Evolutionary conservation across 2,329 filamentous ascomycete genomes (phyloP).

Genomic region (Alternaria longipes): DNA sequence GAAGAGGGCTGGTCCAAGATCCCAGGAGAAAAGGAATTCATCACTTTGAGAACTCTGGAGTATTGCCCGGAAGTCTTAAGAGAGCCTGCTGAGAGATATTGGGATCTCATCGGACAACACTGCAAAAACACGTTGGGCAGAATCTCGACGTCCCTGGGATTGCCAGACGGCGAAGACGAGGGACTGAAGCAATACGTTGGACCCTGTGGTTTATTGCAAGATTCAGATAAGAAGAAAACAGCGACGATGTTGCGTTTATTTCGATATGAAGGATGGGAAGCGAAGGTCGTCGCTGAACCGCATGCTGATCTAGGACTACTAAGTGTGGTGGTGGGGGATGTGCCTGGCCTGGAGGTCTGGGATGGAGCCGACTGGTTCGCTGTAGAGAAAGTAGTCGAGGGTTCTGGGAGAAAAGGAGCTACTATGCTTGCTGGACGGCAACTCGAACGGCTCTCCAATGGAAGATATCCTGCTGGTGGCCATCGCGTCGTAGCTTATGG

Average conservation of each 20-base stretch:
- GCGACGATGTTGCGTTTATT: conserved; percentile 51
- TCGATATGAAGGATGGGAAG: conserved; percentile 47
- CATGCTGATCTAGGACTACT: conserved; percentile 50
- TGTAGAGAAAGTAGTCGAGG: conserved; percentile 39
- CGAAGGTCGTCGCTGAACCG: conserved; percentile 49
- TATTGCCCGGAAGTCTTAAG: conserved; percentile 46
- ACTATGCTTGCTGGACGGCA: conserved; percentile 46
- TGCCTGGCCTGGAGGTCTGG: conserved; percentile 51
- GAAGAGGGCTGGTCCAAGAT: conserved; percentile 51
- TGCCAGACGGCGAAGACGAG: conserved; percentile 22
- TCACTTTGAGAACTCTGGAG: conserved; percentile 45
- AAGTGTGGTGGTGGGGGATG: conserved; percentile 46
- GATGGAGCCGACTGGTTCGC: conserved; percentile 35
- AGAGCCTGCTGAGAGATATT: conserved; percentile 42
- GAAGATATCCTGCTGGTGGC: conserved; percentile 42
- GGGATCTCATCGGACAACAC: conserved; percentile 44
- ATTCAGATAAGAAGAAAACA: conserved; percentile 34
- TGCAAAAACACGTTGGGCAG: conserved; percentile 35
- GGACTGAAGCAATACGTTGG: conserved; percentile 40
- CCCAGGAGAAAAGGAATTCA: conserved; percentile 52
- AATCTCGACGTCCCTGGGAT: conserved; percentile 33
- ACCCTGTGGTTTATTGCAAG: conserved; percentile 34
- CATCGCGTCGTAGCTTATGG: conserved; percentile 51
- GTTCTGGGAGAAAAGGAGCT: conserved; percentile 25
- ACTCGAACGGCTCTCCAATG: conserved; percentile 41